Base-by-base conservation (phyloP, 2,329 filamentous ascomycete species). In the Cercospora sp. region DNA sequence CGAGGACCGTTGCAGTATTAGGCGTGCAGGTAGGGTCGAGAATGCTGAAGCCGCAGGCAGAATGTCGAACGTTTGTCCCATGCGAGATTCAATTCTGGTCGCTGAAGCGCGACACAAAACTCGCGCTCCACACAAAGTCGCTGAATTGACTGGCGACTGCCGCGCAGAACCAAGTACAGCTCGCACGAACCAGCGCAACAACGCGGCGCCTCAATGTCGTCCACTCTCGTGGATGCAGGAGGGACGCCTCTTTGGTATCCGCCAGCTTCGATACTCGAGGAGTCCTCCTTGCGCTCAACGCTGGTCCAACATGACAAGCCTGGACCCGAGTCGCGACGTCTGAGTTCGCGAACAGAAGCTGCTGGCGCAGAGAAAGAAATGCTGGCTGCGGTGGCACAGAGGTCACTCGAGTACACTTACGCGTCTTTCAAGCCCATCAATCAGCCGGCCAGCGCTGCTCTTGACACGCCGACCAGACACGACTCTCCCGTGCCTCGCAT, bases 271-370 rank as follows among this genome's bases (percentile, higher is more conserved):
- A 45, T 66, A 16, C 64, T 61, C 18, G 26, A 66, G 24, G 67
- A 67, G 57, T 67, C 67, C 3, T 63, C 65, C 21, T 5, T 67
- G 53, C 67, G 64, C 55, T 69, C 64, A 2, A 62, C 65, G 9
- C 21, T 69, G 32, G 18, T 34, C 26, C 26, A 37, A 8, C 32
- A 43, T n/a, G n/a, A n/a, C n/a, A n/a, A n/a, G n/a, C n/a, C n/a
- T n/a, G n/a, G n/a, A n/a, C n/a, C n/a, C n/a, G n/a, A n/a, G n/a
- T n/a, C n/a, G n/a, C n/a, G n/a, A 2, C 6, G 18, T 9, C 59
- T 16, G 5, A 26, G 10, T 12, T 7, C n/a, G 1, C 18, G 1
- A 32, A 18, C 1, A 58, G 49, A 26, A 40, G 45, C 51, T 5
- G 34, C 18, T 3, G 1, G 16, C 3, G 21, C 12, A 18, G 26